These are phyloP conservation scores for Royoungia palumana DNA, from an alignment of 768 basidiomycete genomes.

Conservation along the genomic window DNA sequence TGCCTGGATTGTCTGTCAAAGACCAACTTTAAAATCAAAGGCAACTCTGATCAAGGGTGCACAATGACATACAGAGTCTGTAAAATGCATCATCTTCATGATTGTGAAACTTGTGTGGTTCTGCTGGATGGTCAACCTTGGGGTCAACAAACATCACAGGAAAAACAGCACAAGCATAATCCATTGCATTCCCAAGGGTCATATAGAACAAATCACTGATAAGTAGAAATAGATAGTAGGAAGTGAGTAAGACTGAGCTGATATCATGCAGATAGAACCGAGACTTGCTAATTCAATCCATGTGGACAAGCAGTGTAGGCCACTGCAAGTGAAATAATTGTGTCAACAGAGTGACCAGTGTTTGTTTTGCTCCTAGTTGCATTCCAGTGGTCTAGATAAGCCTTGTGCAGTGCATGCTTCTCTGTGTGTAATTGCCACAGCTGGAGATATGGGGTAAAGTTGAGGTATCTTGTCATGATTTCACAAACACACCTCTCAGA, in stretches of 20 bases:
- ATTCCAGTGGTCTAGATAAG: conserved; percentile 49
- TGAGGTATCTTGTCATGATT: background rate
- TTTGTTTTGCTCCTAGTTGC: conserved; percentile 40
- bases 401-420: conserved; percentile 40
- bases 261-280: background rate
- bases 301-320: conserved; percentile 45
- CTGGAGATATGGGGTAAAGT: conserved; percentile 12
- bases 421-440: conserved; percentile 47
- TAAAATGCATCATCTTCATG: conserved; percentile 43
- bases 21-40: background rate
- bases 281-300: conserved; percentile 38
- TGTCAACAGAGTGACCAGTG: conserved; percentile 52
- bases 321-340: conserved; percentile 45
- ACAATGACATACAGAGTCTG: conserved; percentile 39
- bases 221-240: background rate
- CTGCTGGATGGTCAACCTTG: conserved; percentile 34
- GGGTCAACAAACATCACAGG: conserved; percentile 49
- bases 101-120: conserved; percentile 40
- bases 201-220: conserved; percentile 43
- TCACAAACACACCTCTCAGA: conserved; percentile 38
- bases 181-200: conserved; percentile 43
- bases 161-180: conserved; percentile 43
- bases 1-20: conserved; percentile 41
- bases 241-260: conserved; percentile 10
- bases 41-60: background rate